Base-by-base conservation (phyloP, 192 early-diverging fungal genomes). In the Jimgerdemannia lactiflua region DNA sequence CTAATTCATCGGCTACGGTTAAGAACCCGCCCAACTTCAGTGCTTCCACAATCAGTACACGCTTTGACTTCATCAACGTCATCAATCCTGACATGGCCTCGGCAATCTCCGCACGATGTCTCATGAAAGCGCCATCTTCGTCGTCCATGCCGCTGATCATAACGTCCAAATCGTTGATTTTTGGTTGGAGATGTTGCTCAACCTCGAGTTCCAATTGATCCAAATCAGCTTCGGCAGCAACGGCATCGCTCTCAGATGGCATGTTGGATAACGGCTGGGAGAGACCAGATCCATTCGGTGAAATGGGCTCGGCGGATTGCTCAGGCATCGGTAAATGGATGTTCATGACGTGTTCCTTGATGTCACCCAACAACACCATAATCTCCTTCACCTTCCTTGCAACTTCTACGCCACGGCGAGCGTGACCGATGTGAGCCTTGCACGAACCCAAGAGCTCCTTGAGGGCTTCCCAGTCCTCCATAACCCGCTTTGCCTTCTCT, bases 1-100 rank as follows among this genome's bases (percentile, higher is more conserved):
- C 79, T 29, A 81, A 43, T 78, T 81, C 84, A 29, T 86, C 84
- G 9, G 77, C 70, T 11, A 78, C 78, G 4, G 75, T 81, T 59
- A 83, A 66, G 44, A 86, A 81, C 0, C 71, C 70, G 64, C 77
- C 78, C 75, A 86, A 63, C 41, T 79, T 78, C n/a, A 74, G 42
- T 11, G 84, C 84, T 75, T 79, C 75, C 4, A 64, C 70, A 70
- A 86, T 78, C 43, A 74, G 72, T 42, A 73, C 17, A 39, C 75
- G 77, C 71, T 86, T 86, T 43, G 67, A 71, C 42, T 86, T 73
- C 42, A 86, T 81, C n/a, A 75, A 17, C 10, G 74, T 69, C 17
- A 76, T 70, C n/a, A 86, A 65, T 65, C 77, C 78, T 6, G 66
- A 54, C 4, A 86, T 71, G 1, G 77, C 73, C 40, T 81, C 73